Conservation (phyloP, 352 stramenopile genomes). For the Pythium guiyangense region DNA sequence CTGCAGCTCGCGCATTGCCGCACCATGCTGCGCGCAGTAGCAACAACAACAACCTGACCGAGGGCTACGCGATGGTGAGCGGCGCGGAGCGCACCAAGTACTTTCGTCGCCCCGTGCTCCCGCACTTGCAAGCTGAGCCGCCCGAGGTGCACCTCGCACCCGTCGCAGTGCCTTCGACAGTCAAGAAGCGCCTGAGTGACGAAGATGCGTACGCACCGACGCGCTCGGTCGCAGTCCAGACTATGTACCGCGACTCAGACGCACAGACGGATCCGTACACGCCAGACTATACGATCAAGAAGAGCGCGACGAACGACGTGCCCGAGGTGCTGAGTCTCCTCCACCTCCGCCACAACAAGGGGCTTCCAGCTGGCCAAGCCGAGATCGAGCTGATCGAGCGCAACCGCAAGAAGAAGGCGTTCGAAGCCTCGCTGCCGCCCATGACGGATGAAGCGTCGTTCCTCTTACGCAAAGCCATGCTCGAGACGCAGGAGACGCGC, state of each 20-base stretch:
- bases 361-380: slow-evolving; percentile 71
- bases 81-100: slow-evolving; percentile 85
- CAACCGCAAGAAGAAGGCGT: slow-evolving; percentile 77
- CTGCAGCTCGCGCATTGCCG: slow-evolving; percentile 14
- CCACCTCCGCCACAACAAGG: slow-evolving; percentile 54
- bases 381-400: slow-evolving; percentile 92
- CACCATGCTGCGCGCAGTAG: slow-evolving; percentile 11
- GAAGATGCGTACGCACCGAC: slow-evolving; percentile 37
- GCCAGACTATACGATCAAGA: slow-evolving; percentile 86
- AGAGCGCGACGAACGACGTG: slow-evolving; percentile 24
- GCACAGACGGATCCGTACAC: slow-evolving; percentile 94
- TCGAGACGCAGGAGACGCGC: slow-evolving; percentile 89
- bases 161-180: slow-evolving; percentile 17
- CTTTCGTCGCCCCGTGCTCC: slow-evolving; percentile 87
- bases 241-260: slow-evolving; percentile 90
- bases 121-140: slow-evolving; percentile 80
- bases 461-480: slow-evolving; percentile 85
- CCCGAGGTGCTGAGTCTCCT: slow-evolving; percentile 86
- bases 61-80: slow-evolving; percentile 46
- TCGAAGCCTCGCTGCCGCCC: slow-evolving; percentile 86
- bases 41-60: slow-evolving; percentile 25
- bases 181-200: slow-evolving; percentile 24
- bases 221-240: slow-evolving; percentile 86
- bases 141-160: slow-evolving; percentile 87
- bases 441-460: slow-evolving; percentile 95